Evolutionary conservation across 2,329 filamentous ascomycete species (phyloP), one percentile per base, ranked within the genome.

Genomic region (Thielaviopsis ethacetica): DNA sequence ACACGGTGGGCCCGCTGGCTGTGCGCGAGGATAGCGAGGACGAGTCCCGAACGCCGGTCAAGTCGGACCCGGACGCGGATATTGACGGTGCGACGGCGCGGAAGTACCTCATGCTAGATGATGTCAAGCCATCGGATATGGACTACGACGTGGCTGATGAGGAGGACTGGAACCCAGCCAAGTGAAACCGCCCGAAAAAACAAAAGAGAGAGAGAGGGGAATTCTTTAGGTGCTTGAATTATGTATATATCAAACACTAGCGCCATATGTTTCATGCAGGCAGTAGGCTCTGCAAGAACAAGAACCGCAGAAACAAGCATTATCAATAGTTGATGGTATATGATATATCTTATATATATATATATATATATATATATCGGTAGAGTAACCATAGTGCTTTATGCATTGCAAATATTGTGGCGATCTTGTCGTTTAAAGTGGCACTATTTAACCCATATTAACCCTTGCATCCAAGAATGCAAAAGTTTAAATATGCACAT

Each of bases 61-160:
- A 34, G 30, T 34, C 30, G 10, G 38, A 58, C 51, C 62, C 61
- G 26, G 60, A 34, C 30, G 57, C 63, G 60, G 27, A 61, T 58
- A 30, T 62, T 61, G 55, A 60, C 59, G 55, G 59, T 52, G 38
- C 56, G 53, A 26, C 38, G 53, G 27, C 13, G 9, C 53, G 27
- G 27, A 38, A 21, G 53, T 57, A 52, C 24, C 9, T 44, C 47
- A 64, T 64, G 22, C 67, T 67, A 26, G 65, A 67, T 56, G 64
- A 67, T 19, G 66, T 67, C 44, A 65, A 69, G 47, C 66, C 69
- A 52, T 69, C 69, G 3, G 71, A 76, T 53, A 75, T 78, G 74
- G 77, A 79, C 59, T 80, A 79, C 62, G 77, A 79, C 62, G 74
- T 78, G 19, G 76, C 71, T 2, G 77, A 76, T 52, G 76, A 78